Evolutionary conservation across 805 yeast species (phyloP).

Genomic region (Yarrowia divulgata): DNA sequence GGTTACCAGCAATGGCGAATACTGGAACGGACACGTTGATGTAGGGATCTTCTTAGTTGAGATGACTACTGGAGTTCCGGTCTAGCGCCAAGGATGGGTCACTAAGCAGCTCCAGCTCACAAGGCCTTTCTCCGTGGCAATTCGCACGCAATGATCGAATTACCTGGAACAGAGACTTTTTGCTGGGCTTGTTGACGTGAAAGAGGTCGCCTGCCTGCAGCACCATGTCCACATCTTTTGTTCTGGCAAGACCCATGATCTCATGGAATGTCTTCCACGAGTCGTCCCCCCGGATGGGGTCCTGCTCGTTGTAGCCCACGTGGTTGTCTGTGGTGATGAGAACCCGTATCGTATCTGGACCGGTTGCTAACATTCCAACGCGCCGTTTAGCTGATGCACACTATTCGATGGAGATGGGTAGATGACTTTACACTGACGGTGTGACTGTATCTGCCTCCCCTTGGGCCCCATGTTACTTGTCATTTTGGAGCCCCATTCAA

Average conservation of each 20-base stretch:
- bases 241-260: constrained; percentile 72
- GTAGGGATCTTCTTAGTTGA: constrained; percentile 91
- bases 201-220: constrained; percentile 93
- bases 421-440: too few species aligned
- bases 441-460: too few species aligned
- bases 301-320: constrained; percentile 90
- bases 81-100: constrained; percentile 73
- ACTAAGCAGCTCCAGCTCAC: constrained; percentile 80
- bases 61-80: constrained; percentile 55
- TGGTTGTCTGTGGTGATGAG: constrained; percentile 94
- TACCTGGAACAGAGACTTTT: constrained; percentile 84
- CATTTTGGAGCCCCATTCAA: too few species aligned
- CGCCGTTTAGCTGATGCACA: too few species aligned
- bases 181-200: constrained; percentile 87
- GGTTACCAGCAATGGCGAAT: constrained; percentile 93
- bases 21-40: constrained; percentile 89
- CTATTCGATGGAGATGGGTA: too few species aligned
- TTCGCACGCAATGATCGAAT: constrained; percentile 69
- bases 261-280: constrained; percentile 89
- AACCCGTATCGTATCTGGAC: constrained; percentile 75
- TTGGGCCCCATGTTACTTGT: too few species aligned
- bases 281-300: constrained; percentile 89
- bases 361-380: constrained; percentile 44
- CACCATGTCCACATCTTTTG: constrained; percentile 82
- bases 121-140: constrained; percentile 87